phyloP scores from a whole-genome alignment of 2,329 filamentous ascomycete genomes.

The Ustulina deusta region DNA sequence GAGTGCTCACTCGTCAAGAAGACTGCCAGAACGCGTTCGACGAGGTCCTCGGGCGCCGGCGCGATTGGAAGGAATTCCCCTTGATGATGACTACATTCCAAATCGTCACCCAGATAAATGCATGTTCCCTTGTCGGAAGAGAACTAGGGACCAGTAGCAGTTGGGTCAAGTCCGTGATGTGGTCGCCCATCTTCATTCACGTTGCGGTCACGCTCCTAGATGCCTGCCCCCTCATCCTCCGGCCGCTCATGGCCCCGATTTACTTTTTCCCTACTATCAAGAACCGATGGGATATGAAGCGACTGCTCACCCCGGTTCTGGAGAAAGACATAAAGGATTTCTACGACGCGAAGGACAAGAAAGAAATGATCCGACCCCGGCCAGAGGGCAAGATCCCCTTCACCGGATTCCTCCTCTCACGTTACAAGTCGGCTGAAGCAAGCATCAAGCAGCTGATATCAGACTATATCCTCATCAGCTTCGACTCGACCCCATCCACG shows the following conservation, averaged over 20 bases:
- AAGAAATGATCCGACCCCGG: slow-evolving; percentile 9
- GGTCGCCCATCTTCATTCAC: slow-evolving; percentile 25
- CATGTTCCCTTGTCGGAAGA: slow-evolving; percentile 26
- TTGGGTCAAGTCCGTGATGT: slow-evolving; percentile 30
- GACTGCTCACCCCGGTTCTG: slow-evolving; percentile 18
- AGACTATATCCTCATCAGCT: slow-evolving; percentile 30
- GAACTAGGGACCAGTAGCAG: slow-evolving; percentile 21
- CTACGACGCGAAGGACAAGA: slow-evolving; percentile 16
- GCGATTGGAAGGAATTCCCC: slow-evolving; percentile 33
- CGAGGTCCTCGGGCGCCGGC: slow-evolving; percentile 1
- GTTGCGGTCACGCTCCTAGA: slow-evolving; percentile 21
- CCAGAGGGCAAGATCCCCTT: slow-evolving; percentile 32
- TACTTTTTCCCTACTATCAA: slow-evolving; percentile 24
- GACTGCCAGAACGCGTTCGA: slow-evolving; percentile 23
- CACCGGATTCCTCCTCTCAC: slow-evolving; percentile 22
- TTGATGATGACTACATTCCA: slow-evolving; percentile 24
- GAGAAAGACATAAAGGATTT: slow-evolving; percentile 24
- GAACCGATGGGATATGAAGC: slow-evolving; percentile 33
- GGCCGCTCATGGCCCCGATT: slow-evolving; percentile 28
- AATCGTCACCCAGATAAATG: slow-evolving; percentile 30
- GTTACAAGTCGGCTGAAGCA: slow-evolving; percentile 24
- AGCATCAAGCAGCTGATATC: slow-evolving; percentile 24
- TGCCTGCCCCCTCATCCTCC: slow-evolving; percentile 21
- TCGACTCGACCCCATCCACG: slow-evolving; percentile 36
- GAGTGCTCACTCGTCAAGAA: slow-evolving; percentile 18